These are phyloP conservation scores for Carex parvula DNA, from an alignment of 176 grass and related monocot species.

Conservation along the genomic window DNA sequence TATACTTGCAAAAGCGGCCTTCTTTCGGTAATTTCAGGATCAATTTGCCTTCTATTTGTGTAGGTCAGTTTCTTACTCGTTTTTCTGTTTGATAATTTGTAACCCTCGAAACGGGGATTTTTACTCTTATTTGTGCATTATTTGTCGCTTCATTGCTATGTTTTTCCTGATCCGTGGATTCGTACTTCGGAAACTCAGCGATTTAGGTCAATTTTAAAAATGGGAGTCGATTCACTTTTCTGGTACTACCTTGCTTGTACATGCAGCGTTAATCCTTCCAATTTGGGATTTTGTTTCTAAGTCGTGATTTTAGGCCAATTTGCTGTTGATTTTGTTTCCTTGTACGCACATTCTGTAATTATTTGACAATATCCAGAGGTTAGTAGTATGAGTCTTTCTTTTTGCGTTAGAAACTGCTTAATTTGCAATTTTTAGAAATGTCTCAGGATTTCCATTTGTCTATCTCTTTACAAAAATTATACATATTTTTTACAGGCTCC, in stretches of 20 bases:
- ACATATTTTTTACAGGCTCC: slow-evolving; percentile 27
- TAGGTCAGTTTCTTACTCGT: slow-evolving; percentile 3
- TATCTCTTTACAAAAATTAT: neutral
- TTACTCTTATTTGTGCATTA: neutral
- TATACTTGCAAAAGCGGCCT: neutral
- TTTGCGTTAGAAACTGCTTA: neutral
- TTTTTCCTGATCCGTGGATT: slow-evolving; percentile 5
- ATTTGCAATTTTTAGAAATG: neutral
- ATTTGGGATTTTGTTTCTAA: neutral
- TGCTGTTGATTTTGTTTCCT: slow-evolving; percentile 6
- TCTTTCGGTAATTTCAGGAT: neutral
- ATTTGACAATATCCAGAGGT: neutral
- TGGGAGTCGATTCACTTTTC: slow-evolving; percentile 17
- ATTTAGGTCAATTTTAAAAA: neutral
- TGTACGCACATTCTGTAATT: neutral
- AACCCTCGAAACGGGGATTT: neutral
- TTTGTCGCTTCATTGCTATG: neutral
- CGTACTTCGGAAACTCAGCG: neutral
- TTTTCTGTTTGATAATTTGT: neutral
- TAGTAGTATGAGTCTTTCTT: neutral
- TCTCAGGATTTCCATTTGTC: neutral
- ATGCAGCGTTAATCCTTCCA: neutral
- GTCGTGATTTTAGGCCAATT: neutral
- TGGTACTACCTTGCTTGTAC: neutral
- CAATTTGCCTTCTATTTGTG: neutral